Evolutionary conservation across 2,329 filamentous ascomycete species (phyloP), one percentile per base, ranked within the genome.

Genomic region (Cercospora berteroae): DNA sequence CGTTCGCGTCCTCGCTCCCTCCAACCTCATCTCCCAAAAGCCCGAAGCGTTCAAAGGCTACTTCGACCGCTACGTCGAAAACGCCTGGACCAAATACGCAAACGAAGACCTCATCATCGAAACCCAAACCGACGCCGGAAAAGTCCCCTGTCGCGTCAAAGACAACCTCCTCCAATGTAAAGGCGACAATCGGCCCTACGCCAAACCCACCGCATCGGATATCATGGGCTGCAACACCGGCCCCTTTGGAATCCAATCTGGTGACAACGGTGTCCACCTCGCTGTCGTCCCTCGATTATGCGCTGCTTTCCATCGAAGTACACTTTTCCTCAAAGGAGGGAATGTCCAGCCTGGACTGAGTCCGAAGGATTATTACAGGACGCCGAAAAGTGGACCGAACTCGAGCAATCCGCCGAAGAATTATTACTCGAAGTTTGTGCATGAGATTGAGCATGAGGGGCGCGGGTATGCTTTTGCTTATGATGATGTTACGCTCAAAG

Each of bases 291-390:
- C 92, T 0, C 84, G 92, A 13, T 80, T 95, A 6, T 87, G 89
- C 1, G 91, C 92, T 0, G 90, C 90, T 1, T 86, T 94, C 73
- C 93, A 94, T 79, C 85, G 92, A 20, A 87, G 86, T 18, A 94
- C 90, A 5, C 79, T 94, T 62, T 78, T 91, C 60, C 74, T 79
- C 0, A 71, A 74, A 0, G 84, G 81, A 0, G 85, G 85, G 23
- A 74, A 83, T 69, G 69, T 80, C 1, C 82, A 85, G 72, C 85
- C 85, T 1, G 75, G 76, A 33, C n/a, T 68, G 0, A n/a, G 31
- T 5, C 70, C 82, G 1, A 67, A 74, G 0, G 68, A 70, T 18
- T 68, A 67, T 23, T 86, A 85, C 76, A 60, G 75, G 76, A 12
- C 73, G 82, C 83, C 72, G n/a, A 60, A 66, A 2, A 83, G 83